Evolutionary conservation across 225 moss, liverwort and hornwort genomes (phyloP).

Genomic region (Pleurozium schreberi): DNA sequence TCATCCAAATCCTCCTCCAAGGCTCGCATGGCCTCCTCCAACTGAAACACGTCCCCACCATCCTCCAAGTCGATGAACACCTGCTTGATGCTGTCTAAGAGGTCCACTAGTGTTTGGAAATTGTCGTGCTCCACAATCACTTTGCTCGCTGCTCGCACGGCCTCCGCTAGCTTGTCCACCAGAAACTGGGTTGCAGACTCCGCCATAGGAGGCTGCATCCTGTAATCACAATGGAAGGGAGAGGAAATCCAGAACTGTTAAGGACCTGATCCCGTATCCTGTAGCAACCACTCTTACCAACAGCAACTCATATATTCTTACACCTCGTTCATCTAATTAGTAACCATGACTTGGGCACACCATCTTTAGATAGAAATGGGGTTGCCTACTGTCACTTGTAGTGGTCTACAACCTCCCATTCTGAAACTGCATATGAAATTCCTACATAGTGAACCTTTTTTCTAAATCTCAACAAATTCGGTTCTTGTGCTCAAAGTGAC

Average conservation of each 20-base stretch:
- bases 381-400: background rate
- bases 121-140: constrained; percentile 51
- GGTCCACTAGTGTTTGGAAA: constrained; percentile 21
- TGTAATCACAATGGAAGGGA: background rate
- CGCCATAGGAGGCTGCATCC: constrained; percentile 51
- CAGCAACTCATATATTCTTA: background rate
- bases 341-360: background rate
- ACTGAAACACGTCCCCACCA: constrained; percentile 25
- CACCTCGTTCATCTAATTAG: background rate
- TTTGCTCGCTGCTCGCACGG: constrained; percentile 23
- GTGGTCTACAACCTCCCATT: background rate
- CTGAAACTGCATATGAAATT: background rate
- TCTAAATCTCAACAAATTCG: background rate
- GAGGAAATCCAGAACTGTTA: background rate
- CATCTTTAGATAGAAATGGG: background rate
- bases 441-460: no score
- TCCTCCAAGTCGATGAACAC: constrained; percentile 41
- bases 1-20: constrained; percentile 57
- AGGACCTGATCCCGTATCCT: no score
- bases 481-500: background rate
- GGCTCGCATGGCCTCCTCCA: constrained; percentile 39
- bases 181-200: constrained; percentile 46
- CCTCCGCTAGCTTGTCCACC: constrained; percentile 44
- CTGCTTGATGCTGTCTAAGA: constrained; percentile 37
- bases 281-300: background rate